Conservation (phyloP, 192 early-diverging fungal genomes). For the Podila epicladia region DNA sequence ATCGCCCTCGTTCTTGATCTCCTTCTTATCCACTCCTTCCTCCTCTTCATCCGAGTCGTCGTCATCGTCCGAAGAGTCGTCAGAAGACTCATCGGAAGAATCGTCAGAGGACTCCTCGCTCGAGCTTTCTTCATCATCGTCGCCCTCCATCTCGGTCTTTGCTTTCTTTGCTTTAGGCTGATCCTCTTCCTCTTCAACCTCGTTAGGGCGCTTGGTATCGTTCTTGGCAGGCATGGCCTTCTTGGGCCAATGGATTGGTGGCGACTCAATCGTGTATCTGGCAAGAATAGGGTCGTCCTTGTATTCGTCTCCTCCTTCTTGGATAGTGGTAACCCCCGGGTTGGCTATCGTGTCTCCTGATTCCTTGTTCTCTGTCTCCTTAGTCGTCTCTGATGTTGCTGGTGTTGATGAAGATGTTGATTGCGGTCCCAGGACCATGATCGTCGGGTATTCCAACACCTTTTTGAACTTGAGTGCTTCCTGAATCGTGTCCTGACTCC, state of each 20-base stretch:
- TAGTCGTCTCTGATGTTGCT: background rate
- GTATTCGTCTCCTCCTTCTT: background rate
- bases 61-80: slow-evolving; percentile 9
- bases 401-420: background rate
- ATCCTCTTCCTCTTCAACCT: slow-evolving; percentile 7
- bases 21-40: no score
- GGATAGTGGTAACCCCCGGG: no score
- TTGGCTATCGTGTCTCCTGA: background rate
- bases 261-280: slow-evolving; percentile 35
- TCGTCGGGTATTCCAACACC: slow-evolving; percentile 59
- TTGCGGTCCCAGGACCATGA: slow-evolving; percentile 43
- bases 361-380: background rate
- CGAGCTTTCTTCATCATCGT: background rate
- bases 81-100: slow-evolving; percentile 6
- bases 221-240: background rate
- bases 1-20: background rate
- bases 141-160: background rate
- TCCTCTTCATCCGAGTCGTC: slow-evolving; percentile 3
- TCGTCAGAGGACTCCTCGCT: slow-evolving; percentile 1
- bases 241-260: slow-evolving; percentile 17
- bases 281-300: slow-evolving; percentile 4
- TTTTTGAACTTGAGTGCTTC: slow-evolving; percentile 59
- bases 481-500: slow-evolving; percentile 42
- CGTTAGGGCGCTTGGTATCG: slow-evolving; percentile 7
- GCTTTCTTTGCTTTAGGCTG: background rate